Conservation (phyloP, 2,329 filamentous ascomycete species). For the Beauveria pseudobassiana region DNA sequence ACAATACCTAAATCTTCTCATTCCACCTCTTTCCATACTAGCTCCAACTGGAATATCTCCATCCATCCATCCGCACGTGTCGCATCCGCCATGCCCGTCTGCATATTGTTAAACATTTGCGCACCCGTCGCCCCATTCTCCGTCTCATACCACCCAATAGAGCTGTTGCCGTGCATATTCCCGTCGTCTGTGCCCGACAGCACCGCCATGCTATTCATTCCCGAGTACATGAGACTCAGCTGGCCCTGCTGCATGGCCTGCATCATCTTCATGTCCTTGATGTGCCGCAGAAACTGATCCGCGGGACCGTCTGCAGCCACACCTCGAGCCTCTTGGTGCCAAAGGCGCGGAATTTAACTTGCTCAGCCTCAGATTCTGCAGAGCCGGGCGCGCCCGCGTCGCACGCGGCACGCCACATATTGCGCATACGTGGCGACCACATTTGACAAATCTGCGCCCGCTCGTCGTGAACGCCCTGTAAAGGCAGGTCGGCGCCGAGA, state of each 20-base stretch:
- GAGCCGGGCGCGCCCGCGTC: slow-evolving; percentile 20
- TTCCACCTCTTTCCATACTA: slow-evolving; percentile 26
- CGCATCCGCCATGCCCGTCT: slow-evolving; percentile 22
- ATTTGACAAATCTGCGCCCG: slow-evolving; percentile 26
- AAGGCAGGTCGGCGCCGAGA: slow-evolving; percentile 18
- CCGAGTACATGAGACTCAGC: slow-evolving; percentile 26
- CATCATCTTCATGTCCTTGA: slow-evolving; percentile 24
- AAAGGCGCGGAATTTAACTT: slow-evolving; percentile 23
- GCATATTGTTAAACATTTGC: slow-evolving; percentile 26
- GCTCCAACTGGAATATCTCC: slow-evolving; percentile 19
- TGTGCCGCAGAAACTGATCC: slow-evolving; percentile 21
- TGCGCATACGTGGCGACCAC: slow-evolving; percentile 32
- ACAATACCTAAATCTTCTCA: slow-evolving; percentile 8
- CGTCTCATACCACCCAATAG: slow-evolving; percentile 29
- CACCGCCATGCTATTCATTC: slow-evolving; percentile 22
- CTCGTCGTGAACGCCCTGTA: slow-evolving; percentile 20
- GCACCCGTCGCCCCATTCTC: slow-evolving; percentile 26
- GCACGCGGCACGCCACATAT: slow-evolving; percentile 24
- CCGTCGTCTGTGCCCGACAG: slow-evolving; percentile 23
- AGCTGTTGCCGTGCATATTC: slow-evolving; percentile 26
- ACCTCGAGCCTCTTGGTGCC: slow-evolving; percentile 21
- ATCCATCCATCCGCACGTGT: slow-evolving; percentile 21
- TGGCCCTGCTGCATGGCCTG: slow-evolving; percentile 27
- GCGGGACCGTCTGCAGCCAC: slow-evolving; percentile 23
- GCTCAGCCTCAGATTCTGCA: slow-evolving; percentile 17